Conservation (phyloP, 2,329 filamentous ascomycete genomes). For the Fusarium palustre region DNA sequence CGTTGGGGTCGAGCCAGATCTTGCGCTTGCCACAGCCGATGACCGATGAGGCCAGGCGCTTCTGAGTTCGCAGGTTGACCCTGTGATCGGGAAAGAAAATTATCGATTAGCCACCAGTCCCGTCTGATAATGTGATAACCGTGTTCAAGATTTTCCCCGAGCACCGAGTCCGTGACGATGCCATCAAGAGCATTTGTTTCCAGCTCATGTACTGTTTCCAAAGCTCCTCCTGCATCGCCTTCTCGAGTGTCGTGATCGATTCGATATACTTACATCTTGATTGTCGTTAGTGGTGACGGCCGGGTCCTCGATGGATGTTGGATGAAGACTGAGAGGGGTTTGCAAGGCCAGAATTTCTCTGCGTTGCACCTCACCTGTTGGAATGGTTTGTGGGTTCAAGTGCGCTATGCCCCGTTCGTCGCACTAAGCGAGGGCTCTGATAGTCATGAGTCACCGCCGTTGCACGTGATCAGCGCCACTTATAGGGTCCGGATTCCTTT, state of each 20-base stretch:
- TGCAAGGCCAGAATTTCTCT: conserved; percentile 56
- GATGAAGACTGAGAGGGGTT: conserved; percentile 56
- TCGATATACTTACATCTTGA: conserved; percentile 59
- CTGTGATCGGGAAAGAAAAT: conserved; percentile 61
- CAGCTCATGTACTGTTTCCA: conserved; percentile 26
- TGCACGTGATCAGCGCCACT: conserved; percentile 41
- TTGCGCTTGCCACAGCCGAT: conserved; percentile 99
- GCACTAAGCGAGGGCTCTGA: conserved; percentile 58
- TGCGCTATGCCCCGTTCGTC: conserved; percentile 50
- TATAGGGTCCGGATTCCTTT: conserved; percentile 9
- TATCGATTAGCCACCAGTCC: conserved; percentile 47
- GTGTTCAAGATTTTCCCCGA: conserved; percentile 4
- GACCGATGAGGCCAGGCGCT: conserved; percentile 98
- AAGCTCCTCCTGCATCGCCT: conserved; percentile 26
- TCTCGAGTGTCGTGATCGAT: conserved; percentile 33
- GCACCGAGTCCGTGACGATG: conserved; percentile 24
- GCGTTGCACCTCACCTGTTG: conserved; percentile 51
- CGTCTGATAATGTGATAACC: conserved; percentile 23
- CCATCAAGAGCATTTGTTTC: conserved; percentile 36
- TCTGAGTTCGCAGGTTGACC: conserved; percentile 99
- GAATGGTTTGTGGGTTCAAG: conserved; percentile 58
- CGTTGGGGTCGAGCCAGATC: conserved; percentile 99
- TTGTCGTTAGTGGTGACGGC: conserved; percentile 57
- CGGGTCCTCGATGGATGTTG: conserved; percentile 55
- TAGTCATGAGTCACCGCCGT: conserved; percentile 46